Conservation (phyloP, 257 asterid genomes). For the Gardenia jasminoides region DNA sequence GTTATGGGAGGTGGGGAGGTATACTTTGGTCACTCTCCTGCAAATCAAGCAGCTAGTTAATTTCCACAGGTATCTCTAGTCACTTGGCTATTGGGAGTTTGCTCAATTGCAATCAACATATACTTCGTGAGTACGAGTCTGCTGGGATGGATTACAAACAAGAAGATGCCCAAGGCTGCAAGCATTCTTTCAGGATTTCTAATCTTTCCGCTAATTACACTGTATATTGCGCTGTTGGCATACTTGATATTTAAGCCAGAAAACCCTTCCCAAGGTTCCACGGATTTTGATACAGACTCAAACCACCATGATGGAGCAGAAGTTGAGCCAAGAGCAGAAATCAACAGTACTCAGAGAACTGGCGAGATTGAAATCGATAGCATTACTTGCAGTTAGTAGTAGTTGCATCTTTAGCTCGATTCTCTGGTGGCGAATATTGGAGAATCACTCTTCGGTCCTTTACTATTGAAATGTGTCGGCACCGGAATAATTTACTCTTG, state of each 20-base stretch:
- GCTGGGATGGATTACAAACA: conserved; percentile 22
- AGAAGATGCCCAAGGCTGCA: conserved; percentile 23
- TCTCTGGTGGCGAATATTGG: background rate
- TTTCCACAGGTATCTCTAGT: background rate
- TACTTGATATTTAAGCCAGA: conserved; percentile 16
- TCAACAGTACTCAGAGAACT: background rate
- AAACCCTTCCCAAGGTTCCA: background rate
- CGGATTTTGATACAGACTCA: background rate
- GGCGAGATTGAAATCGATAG: conserved; percentile 1
- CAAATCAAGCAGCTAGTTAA: background rate
- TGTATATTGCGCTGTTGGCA: conserved; percentile 14
- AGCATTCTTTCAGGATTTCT: conserved; percentile 16
- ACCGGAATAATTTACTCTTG: background rate
- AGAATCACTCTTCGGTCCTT: background rate
- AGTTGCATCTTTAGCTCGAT: background rate
- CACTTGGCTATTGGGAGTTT: conserved; percentile 19
- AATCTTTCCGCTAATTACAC: background rate
- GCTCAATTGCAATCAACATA: conserved; percentile 18
- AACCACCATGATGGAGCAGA: background rate
- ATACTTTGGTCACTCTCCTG: background rate
- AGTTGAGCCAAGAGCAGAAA: background rate
- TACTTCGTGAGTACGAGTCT: conserved; percentile 29
- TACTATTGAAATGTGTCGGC: background rate
- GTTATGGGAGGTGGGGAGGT: too few relatives aligned
- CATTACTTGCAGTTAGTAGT: background rate